Evolutionary conservation across 345 rosid species (phyloP).

Genomic region (Rhizophora apiculata): DNA sequence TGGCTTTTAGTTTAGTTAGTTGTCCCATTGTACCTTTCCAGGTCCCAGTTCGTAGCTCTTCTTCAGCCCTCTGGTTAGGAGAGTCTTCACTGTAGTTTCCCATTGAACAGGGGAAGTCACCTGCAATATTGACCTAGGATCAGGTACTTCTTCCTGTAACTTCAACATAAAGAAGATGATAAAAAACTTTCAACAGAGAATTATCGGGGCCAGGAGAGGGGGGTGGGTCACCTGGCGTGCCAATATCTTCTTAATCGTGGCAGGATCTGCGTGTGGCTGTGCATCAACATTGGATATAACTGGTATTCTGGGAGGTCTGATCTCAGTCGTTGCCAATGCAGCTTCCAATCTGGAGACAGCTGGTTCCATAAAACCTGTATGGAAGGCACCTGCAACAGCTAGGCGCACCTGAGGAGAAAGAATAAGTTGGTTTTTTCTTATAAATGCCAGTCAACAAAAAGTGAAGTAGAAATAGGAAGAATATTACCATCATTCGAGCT

Average conservation of each 20-base stretch:
- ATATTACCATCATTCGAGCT: slow-evolving; percentile 85
- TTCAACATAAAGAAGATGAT: too few relatives aligned
- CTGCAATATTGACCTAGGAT: slow-evolving; percentile 31
- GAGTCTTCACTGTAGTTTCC: slow-evolving; percentile 89
- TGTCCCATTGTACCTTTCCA: slow-evolving; percentile 63
- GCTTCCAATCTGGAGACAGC: slow-evolving; percentile 94
- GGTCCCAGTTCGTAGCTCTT: slow-evolving; percentile 92
- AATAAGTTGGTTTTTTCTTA: slow-evolving; percentile 4
- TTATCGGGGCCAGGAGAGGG: not conserved
- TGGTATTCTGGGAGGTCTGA: slow-evolving; percentile 80
- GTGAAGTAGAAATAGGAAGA: not conserved
- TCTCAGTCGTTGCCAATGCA: slow-evolving; percentile 72
- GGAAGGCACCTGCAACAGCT: slow-evolving; percentile 97
- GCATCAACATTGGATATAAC: slow-evolving; percentile 97
- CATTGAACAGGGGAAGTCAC: slow-evolving; percentile 99
- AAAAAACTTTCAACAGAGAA: not conserved
- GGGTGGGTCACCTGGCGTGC: slow-evolving; percentile 62
- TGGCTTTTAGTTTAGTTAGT: too few relatives aligned
- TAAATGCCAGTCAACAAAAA: not conserved
- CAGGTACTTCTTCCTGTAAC: not conserved
- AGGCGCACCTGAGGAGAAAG: slow-evolving; percentile 64
- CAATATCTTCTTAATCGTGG: slow-evolving; percentile 77
- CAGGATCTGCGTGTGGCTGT: slow-evolving; percentile 88
- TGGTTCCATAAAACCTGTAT: slow-evolving; percentile 96
- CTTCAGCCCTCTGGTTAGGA: slow-evolving; percentile 65